Evolutionary conservation across 768 basidiomycete genomes (phyloP).

Genomic region (Pulveroboletus sp.): DNA sequence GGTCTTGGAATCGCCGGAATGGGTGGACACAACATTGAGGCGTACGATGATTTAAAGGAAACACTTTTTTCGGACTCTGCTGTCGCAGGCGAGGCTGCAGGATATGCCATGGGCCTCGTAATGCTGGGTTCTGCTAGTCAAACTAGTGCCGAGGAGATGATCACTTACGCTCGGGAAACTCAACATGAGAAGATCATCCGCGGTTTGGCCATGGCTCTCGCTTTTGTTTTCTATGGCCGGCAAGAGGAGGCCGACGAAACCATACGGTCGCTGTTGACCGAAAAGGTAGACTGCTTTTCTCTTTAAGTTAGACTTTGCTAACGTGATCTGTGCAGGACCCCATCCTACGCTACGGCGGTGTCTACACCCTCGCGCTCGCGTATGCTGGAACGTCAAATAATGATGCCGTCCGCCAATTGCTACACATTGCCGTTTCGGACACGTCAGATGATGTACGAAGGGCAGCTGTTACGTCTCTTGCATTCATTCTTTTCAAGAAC

Average conservation of each 20-base stretch:
- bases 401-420: conserved; percentile 80
- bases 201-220: conserved; percentile 87
- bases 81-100: conserved; percentile 91
- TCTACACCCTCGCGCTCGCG: conserved; percentile 93
- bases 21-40: conserved; percentile 83
- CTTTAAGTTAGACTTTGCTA: neutral
- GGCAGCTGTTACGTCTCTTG: conserved; percentile 92
- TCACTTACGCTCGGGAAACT: conserved; percentile 93
- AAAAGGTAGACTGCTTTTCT: conserved; percentile 60
- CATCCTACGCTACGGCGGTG: conserved; percentile 94
- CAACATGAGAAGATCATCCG: conserved; percentile 99
- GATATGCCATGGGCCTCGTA: conserved; percentile 95
- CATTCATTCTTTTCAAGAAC: conserved; percentile 96
- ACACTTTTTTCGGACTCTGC: conserved; percentile 92
- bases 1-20: conserved; percentile 96
- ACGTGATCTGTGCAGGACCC: conserved; percentile 61
- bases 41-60: conserved; percentile 89
- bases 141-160: conserved; percentile 86
- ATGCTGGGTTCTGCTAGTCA: conserved; percentile 92
- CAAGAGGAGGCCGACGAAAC: conserved; percentile 91
- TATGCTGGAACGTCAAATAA: conserved; percentile 97
- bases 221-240: conserved; percentile 87
- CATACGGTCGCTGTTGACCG: conserved; percentile 69
- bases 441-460: conserved; percentile 96
- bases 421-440: conserved; percentile 97